Evolutionary conservation across 2,329 filamentous ascomycete species (phyloP).

Genomic region (Pseudopithomyces maydicus): DNA sequence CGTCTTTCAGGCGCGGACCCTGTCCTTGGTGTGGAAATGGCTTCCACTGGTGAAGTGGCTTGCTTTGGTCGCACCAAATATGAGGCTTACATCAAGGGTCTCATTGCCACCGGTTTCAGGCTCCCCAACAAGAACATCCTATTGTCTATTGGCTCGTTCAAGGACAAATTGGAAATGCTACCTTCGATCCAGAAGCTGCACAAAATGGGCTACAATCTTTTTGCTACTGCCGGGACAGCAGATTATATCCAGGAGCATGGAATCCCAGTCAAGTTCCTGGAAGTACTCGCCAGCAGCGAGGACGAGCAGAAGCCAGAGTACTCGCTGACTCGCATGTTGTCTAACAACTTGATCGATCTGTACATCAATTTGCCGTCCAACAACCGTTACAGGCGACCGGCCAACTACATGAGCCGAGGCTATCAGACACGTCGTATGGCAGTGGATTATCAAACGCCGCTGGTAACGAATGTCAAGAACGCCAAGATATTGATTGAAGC

Average conservation of each 20-base stretch:
- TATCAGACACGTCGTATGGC: constrained; percentile 98
- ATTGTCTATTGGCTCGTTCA: constrained; percentile 93
- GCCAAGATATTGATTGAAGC: constrained; percentile 97
- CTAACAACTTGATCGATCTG: constrained; percentile 96
- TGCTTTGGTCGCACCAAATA: constrained; percentile 96
- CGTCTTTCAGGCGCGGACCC: constrained; percentile 94
- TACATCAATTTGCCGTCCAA: constrained; percentile 99
- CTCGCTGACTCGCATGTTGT: constrained; percentile 93
- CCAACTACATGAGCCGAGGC: constrained; percentile 98
- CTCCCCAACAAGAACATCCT: constrained; percentile 95
- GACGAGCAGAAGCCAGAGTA: constrained; percentile 93
- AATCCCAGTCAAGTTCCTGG: constrained; percentile 90
- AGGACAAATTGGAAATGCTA: constrained; percentile 97
- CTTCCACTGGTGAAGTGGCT: constrained; percentile 96
- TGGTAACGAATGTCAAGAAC: constrained; percentile 99
- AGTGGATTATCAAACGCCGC: constrained; percentile 93
- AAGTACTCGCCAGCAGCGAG: constrained; percentile 68
- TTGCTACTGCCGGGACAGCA: constrained; percentile 93
- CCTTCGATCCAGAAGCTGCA: constrained; percentile 89
- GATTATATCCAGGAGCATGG: constrained; percentile 95
- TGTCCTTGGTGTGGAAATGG: constrained; percentile 98
- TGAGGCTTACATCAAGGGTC: constrained; percentile 94
- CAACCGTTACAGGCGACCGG: constrained; percentile 95
- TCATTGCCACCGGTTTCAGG: constrained; percentile 95
- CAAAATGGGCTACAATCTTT: constrained; percentile 91